These are phyloP conservation scores for Phascolomyces articulosus DNA, from an alignment of 371 early-diverging fungal genomes.

Conservation along the genomic window DNA sequence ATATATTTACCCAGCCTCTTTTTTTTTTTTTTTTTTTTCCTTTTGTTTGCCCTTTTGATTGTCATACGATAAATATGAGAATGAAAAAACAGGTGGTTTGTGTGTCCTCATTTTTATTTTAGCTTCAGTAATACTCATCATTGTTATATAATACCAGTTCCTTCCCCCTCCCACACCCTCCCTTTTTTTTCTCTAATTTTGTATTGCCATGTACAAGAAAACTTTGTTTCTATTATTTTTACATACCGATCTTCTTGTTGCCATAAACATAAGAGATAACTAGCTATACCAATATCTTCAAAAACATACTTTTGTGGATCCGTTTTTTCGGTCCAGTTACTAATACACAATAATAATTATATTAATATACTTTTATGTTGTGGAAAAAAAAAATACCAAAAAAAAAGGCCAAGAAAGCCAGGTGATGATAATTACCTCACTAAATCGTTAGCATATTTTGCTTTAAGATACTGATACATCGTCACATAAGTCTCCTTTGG, in stretches of 20 bases:
- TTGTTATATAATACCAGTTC: neutral
- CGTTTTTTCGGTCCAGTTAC: slow-evolving; percentile 79
- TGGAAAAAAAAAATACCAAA: too few relatives aligned
- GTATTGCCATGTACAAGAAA: neutral
- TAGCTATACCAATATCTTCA: slow-evolving; percentile 87
- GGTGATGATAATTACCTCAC: too few relatives aligned
- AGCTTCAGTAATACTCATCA: too few relatives aligned
- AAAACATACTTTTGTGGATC: slow-evolving; percentile 85
- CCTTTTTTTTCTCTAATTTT: neutral
- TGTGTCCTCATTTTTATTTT: neutral
- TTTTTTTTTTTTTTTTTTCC: too few relatives aligned
- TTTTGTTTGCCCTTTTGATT: neutral
- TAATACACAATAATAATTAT: slow-evolving; percentile 16
- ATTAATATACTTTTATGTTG: too few relatives aligned
- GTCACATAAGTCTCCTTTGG: slow-evolving; percentile 66
- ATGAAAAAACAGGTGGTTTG: neutral
- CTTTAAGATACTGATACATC: slow-evolving; percentile 68
- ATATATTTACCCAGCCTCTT: neutral
- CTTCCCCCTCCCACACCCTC: too few relatives aligned
- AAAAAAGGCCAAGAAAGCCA: too few relatives aligned
- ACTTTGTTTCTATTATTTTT: too few relatives aligned
- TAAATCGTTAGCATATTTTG: slow-evolving; percentile 62
- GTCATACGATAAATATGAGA: slow-evolving; percentile 2
- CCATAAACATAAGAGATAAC: slow-evolving; percentile 82
- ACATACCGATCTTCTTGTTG: slow-evolving; percentile 42